Base-by-base conservation (phyloP, 345 rosid species). In the Hibiscus tridactylites region DNA sequence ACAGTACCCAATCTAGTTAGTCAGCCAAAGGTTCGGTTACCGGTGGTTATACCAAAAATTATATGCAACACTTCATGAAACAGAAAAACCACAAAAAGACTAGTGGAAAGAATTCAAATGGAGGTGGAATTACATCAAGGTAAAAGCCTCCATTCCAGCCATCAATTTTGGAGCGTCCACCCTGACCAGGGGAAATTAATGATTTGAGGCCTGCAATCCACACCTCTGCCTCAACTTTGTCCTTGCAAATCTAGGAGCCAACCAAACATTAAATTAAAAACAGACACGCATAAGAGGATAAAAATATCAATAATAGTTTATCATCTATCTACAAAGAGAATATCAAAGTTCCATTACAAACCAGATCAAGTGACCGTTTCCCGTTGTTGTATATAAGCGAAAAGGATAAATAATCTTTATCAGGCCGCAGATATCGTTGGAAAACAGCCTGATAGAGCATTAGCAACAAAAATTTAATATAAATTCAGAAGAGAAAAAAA, bases 281-380 rank as follows among this genome's bases (percentile, higher is more conserved):
- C 68, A 73, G 70, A 72, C 47, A 70, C 77, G 69, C 42, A 71
- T 74, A 59, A 21, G 21, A 63, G 24, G 19, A 69, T 39, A 71
- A 61, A 24, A 37, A 10, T 39, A 73, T 63, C 16, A 31, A 63
- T 10, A 56, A 61, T 28, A 35, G 13, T 7, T 4, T 5, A 65
- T 46, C 61, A 74, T 59, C 3, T 29, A 76, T 37, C 63, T 57
- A 42, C 19, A 53, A 46, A 47, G 35, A 72, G 62, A 77, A 65
- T 58, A 31, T 49, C 26, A 50, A 62, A 75, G 71, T 70, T 75
- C 33, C 46, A 75, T 75, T 73, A 88, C 95, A 16, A 80, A 91
- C 98, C 98, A 91, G 91, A 88, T 94, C 96, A 81, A 91, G 97
- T 26, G 96, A 88, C 69, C 90, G 80, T 83, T 90, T 91, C 75